Evolutionary conservation across 345 rosid genomes (phyloP), one percentile per base, ranked within the genome.

Genomic region (Orychophragmus violaceus): DNA sequence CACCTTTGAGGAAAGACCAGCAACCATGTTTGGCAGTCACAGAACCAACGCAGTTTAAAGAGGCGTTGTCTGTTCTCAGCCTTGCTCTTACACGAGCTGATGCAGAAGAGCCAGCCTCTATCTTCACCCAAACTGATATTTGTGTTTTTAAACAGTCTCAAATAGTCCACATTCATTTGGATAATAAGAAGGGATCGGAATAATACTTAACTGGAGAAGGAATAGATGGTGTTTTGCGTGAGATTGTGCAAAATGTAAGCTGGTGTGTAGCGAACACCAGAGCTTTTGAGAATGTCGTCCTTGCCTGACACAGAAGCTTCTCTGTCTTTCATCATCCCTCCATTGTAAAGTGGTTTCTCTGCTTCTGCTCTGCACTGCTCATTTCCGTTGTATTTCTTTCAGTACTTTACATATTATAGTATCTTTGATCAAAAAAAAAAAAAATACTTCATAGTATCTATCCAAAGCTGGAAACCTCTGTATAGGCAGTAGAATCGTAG

Each of bases 1-100:
- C 97, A 14, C 98, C 98, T 70, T 92, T 92, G 69, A 92, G 95
- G 77, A 89, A 92, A 22, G 97, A 89, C 97, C 98, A 92, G 70
- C 98, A 92, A 28, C 89, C 95, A 45, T 12, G 56, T 54, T 76
- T 74, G 0, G 90, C 96, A 19, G 81, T 14, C 21, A 83, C 94
- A 68, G 84, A 84, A 50, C 98, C 98, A 22, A 87, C 77, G 39
- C 98, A 89, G 62, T 63, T 27, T 8, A 61, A 52, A 3, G 66
- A 69, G 33, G 35, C 21, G 33, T 69, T 52, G 48, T 87, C 88
- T 62, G 91, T 59, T 64, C 70, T 81, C 17, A 92, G 78, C 72
- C 79, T 89, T 54, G 95, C 87, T n/a, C 75, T 83, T 22, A 92
- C 59, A 10, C 68, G 78, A 63, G 86, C 79, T 14, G 87, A 59